Percentiles rank a stretch among this genome's conserved stretches.
Evolutionary conservation across 257 asterid genomes (phyloP).

Genomic region (Ajuga chamaepitys): DNA sequence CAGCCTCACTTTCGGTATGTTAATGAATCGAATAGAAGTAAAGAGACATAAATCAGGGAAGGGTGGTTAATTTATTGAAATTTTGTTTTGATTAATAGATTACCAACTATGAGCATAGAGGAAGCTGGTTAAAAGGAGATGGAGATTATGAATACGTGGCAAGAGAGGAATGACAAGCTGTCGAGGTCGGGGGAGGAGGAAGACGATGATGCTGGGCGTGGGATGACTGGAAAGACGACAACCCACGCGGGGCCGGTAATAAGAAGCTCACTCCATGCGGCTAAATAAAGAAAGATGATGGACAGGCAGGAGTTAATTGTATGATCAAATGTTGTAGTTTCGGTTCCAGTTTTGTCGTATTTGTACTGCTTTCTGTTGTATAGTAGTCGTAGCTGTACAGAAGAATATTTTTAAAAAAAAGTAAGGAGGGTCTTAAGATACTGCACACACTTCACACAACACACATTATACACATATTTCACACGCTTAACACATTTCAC

Average conservation of each 20-base stretch:
- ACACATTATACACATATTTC: no score
- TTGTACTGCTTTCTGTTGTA: constrained; percentile 10
- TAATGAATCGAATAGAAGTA: background rate
- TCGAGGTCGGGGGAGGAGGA: constrained; percentile 48
- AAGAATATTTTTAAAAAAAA: no score
- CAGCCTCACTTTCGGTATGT: constrained; percentile 81
- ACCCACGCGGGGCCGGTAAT: constrained; percentile 97
- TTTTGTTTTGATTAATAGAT: constrained; percentile 24
- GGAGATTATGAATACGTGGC: constrained; percentile 97
- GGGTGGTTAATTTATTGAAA: background rate
- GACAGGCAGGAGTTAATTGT: background rate
- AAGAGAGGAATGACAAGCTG: constrained; percentile 44
- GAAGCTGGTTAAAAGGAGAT: constrained; percentile 96
- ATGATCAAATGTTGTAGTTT: background rate
- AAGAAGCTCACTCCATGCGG: constrained; percentile 99
- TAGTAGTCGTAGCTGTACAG: constrained; percentile 13
- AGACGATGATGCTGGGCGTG: constrained; percentile 79
- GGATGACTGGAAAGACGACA: constrained; percentile 99
- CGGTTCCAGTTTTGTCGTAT: constrained; percentile 1
- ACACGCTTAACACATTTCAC: no score
- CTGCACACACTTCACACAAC: no score
- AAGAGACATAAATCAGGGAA: background rate
- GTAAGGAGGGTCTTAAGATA: no score
- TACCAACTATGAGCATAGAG: constrained; percentile 98
- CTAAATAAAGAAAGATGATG: constrained; percentile 22